Conservation (phyloP, 2,329 filamentous ascomycete species). For the Volutella citrinella region DNA sequence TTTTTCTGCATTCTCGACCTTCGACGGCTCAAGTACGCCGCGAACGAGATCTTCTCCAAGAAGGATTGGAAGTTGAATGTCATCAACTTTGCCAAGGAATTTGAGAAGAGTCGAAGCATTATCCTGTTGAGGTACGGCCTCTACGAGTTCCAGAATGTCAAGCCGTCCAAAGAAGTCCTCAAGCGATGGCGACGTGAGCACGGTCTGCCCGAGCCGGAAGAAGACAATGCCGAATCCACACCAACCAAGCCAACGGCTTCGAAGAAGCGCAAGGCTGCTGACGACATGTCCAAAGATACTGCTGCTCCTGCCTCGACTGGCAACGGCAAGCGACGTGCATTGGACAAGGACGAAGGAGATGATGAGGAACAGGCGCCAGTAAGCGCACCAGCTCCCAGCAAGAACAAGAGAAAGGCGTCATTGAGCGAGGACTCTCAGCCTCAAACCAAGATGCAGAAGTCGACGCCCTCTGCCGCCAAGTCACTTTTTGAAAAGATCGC, state of each 20-base stretch:
- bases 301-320: slow-evolving; percentile 32
- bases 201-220: slow-evolving; percentile 49
- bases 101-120: slow-evolving; percentile 60
- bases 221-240: slow-evolving; percentile 35
- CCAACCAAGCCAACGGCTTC: slow-evolving; percentile 32
- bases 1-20: slow-evolving; percentile 63
- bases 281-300: slow-evolving; percentile 42
- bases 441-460: slow-evolving; percentile 49
- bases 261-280: slow-evolving; percentile 58
- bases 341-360: slow-evolving; percentile 36
- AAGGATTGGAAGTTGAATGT: slow-evolving; percentile 64
- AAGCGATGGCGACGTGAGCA: slow-evolving; percentile 58
- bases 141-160: slow-evolving; percentile 62
- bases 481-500: slow-evolving; percentile 56
- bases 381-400: slow-evolving; percentile 33
- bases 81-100: slow-evolving; percentile 61
- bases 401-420: slow-evolving; percentile 53
- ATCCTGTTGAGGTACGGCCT: slow-evolving; percentile 61
- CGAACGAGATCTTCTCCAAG: slow-evolving; percentile 57
- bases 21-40: slow-evolving; percentile 58
- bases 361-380: slow-evolving; percentile 33
- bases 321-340: slow-evolving; percentile 49
- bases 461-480: slow-evolving; percentile 52
- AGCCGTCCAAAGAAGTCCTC: slow-evolving; percentile 55
- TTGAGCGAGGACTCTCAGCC: slow-evolving; percentile 46